Evolutionary conservation across 2,329 filamentous ascomycete genomes (phyloP), one percentile per base, ranked within the genome.

Genomic region (Fusarium sp.): DNA sequence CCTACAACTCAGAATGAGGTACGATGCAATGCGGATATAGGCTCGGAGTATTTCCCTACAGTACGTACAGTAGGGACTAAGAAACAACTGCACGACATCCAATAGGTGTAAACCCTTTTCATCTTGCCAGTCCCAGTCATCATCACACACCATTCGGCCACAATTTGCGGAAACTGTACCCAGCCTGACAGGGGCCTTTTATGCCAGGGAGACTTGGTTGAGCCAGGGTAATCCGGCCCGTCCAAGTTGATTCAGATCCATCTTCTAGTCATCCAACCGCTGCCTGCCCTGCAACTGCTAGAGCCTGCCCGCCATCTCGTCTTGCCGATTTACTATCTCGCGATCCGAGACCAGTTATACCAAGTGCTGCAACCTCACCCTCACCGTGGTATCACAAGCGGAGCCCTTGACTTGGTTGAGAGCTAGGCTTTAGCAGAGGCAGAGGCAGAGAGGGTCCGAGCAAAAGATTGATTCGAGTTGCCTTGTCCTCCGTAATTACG

Each of bases 171-270:
- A 68, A 71, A 49, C 54, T 16, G 50, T 57, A 63, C 66, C 67
- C 67, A 60, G 56, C 58, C 47, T 43, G 41, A 70, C 63, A 66
- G 49, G 67, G 68, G 58, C 68, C 51, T 25, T 20, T 34, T 20
- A 51, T 55, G 41, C 43, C 50, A 70, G 58, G 63, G 58, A 49
- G 46, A 55, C 55, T 55, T 43, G 43, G 43, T 59, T 58, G 37
- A 55, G 63, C 66, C 63, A 58, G 67, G 72, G 68, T 60, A 13
- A 49, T 68, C 66, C 51, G 63, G 65, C 54, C 66, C 63, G 67
- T 73, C 59, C 57, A 72, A 58, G 69, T 63, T 69, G 72, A 73
- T 73, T 73, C 58, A 74, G 72, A 74, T 74, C 72, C 69, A 63
- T 68, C 60, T 65, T 51, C 51, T 45, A 58, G 47, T 47, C 30